phyloP scores from a whole-genome alignment of 1,139 yeast genomes.

The Nakaseomyces glabratus region DNA sequence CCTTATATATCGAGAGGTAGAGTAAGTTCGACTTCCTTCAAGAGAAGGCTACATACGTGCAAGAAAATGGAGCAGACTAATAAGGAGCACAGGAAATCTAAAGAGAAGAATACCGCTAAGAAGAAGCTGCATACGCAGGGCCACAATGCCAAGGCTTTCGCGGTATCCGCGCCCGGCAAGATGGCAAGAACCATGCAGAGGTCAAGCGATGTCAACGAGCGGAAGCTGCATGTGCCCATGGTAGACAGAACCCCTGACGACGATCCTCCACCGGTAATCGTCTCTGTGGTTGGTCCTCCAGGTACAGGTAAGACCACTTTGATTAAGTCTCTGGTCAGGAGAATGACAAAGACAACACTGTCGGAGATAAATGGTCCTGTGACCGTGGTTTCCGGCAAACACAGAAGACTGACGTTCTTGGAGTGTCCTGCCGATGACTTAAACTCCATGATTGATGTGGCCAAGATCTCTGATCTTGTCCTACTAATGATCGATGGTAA shows the following conservation, averaged over 20 bases:
- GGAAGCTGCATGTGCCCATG: constrained; percentile 91
- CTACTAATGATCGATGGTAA: constrained; percentile 88
- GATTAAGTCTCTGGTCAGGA: constrained; percentile 77
- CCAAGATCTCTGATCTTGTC: constrained; percentile 90
- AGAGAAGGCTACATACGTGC: no score
- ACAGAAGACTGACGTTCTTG: constrained; percentile 83
- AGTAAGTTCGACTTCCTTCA: no score
- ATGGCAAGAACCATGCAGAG: constrained; percentile 78
- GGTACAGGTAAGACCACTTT: constrained; percentile 97
- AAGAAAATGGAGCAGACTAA: constrained; percentile 46
- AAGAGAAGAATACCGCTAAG: constrained; percentile 59
- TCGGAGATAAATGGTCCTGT: constrained; percentile 90
- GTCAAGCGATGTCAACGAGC: constrained; percentile 78
- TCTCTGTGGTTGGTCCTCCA: constrained; percentile 97
- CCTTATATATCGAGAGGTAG: no score
- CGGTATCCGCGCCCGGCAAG: constrained; percentile 86
- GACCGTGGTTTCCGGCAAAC: constrained; percentile 94
- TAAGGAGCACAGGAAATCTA: constrained; percentile 51
- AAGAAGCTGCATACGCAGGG: constrained; percentile 88
- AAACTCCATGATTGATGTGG: constrained; percentile 92
- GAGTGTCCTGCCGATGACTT: constrained; percentile 83
- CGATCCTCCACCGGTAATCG: constrained; percentile 92
- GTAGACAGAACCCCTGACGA: constrained; percentile 96
- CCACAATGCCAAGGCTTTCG: constrained; percentile 88
- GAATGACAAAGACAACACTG: constrained; percentile 82